phyloP scores from a whole-genome alignment of 1,284 basidiomycete genomes.

The Salmacisia buchloeana region DNA sequence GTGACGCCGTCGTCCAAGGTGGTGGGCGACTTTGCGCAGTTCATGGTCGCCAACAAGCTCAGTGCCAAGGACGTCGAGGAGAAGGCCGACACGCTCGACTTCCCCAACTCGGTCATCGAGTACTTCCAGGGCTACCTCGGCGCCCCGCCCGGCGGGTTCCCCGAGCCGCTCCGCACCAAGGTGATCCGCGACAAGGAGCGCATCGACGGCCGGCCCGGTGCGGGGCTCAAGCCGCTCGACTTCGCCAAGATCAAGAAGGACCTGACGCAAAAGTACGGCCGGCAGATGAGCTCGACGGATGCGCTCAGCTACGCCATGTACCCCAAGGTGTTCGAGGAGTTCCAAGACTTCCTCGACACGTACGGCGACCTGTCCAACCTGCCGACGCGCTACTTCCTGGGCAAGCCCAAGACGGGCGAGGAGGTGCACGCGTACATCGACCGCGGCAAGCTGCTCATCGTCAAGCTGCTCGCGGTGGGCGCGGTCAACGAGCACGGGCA shows the following conservation, averaged over 20 bases:
- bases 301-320: conserved; percentile 96
- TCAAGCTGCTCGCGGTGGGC: conserved; percentile 90
- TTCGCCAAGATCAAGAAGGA: conserved; percentile 95
- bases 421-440: conserved; percentile 97
- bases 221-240: conserved; percentile 77
- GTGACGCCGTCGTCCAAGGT: conserved; percentile 99
- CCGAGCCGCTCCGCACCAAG: conserved; percentile 83
- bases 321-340: conserved; percentile 95
- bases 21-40: conserved; percentile 92
- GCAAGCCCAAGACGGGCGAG: conserved; percentile 82
- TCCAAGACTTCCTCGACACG: conserved; percentile 85
- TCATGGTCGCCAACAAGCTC: conserved; percentile 94
- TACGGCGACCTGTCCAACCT: conserved; percentile 77
- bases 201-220: conserved; percentile 88
- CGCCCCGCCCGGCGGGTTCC: conserved; percentile 74
- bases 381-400: conserved; percentile 95
- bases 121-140: conserved; percentile 77
- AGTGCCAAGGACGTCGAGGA: conserved; percentile 78
- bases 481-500: conserved; percentile 85
- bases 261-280: conserved; percentile 86
- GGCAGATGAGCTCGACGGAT: conserved; percentile 74
- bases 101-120: conserved; percentile 67
- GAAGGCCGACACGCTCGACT: conserved; percentile 83
- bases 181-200: conserved; percentile 90
- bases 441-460: conserved; percentile 87